phyloP scores from a whole-genome alignment of 257 asterid genomes.

The Agastache rugosa region DNA sequence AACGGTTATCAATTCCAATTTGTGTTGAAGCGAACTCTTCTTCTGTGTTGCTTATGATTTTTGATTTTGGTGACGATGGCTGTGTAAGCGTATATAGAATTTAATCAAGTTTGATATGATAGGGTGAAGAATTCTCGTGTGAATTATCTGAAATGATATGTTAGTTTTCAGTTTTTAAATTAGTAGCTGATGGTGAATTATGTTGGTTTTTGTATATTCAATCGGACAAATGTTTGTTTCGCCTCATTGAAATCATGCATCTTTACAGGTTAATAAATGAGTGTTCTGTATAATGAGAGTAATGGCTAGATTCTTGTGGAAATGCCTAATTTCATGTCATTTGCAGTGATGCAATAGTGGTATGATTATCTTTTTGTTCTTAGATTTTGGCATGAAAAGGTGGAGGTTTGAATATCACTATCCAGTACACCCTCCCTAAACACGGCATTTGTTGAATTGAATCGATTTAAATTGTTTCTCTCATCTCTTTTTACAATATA shows the following conservation, averaged over 20 bases:
- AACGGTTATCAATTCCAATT: neutral
- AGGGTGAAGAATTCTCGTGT: neutral
- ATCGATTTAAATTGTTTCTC: neutral
- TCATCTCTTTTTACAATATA: neutral
- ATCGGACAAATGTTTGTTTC: neutral
- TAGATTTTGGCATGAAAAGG: neutral
- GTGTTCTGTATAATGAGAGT: neutral
- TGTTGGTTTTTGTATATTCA: slow-evolving; percentile 7
- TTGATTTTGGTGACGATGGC: neutral
- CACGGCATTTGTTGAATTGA: neutral
- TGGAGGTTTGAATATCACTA: slow-evolving; percentile 13
- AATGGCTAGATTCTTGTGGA: slow-evolving; percentile 14
- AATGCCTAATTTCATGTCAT: neutral
- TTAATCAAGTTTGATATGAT: slow-evolving; percentile 25
- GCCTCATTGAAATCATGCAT: neutral
- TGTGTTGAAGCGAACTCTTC: slow-evolving; percentile 20
- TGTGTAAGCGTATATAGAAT: slow-evolving; percentile 13
- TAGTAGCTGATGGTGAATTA: neutral
- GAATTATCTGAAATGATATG: neutral
- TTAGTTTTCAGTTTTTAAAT: neutral
- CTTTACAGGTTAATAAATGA: neutral
- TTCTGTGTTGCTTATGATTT: slow-evolving; percentile 15
- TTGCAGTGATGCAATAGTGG: slow-evolving; percentile 9
- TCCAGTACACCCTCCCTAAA: neutral
- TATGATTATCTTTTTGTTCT: neutral